Evolutionary conservation across 2,329 filamentous ascomycete species (phyloP).

Genomic region (Epichloe baconii): DNA sequence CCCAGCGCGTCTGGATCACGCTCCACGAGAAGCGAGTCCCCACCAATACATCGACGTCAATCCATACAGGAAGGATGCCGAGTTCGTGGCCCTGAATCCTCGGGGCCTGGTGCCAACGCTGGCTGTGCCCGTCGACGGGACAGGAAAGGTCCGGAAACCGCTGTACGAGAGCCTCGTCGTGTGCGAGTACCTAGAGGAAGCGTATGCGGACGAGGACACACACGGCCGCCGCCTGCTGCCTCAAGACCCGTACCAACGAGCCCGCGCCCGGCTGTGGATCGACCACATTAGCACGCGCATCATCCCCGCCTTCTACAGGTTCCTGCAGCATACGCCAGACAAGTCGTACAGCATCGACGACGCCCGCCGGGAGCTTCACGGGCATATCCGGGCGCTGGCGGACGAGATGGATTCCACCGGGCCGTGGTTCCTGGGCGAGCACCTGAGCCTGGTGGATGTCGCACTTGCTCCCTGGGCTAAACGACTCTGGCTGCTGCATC

Average conservation of each 20-base stretch:
- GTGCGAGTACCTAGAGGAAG: slow-evolving; percentile 65
- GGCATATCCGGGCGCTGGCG: slow-evolving; percentile 45
- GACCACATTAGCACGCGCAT: slow-evolving; percentile 57
- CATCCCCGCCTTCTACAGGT: slow-evolving; percentile 54
- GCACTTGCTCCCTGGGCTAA: slow-evolving; percentile 61
- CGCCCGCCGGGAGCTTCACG: slow-evolving; percentile 44
- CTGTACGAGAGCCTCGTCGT: slow-evolving; percentile 63
- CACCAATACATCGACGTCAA: slow-evolving; percentile 71
- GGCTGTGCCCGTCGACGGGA: slow-evolving; percentile 26
- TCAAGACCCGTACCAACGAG: slow-evolving; percentile 47
- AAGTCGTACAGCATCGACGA: slow-evolving; percentile 37
- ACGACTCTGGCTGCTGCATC: slow-evolving; percentile 59
- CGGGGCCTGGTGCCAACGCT: slow-evolving; percentile 65
- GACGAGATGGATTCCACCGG: slow-evolving; percentile 42
- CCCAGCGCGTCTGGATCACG: slow-evolving; percentile 61
- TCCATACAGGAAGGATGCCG: slow-evolving; percentile 59
- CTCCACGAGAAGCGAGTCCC: slow-evolving; percentile 58
- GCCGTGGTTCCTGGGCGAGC: slow-evolving; percentile 54
- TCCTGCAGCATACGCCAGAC: slow-evolving; percentile 40
- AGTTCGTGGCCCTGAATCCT: slow-evolving; percentile 59
- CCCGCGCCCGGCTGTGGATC: slow-evolving; percentile 57
- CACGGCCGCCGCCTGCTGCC: slow-evolving; percentile 42
- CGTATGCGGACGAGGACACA: slow-evolving; percentile 35
- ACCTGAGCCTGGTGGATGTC: slow-evolving; percentile 56
- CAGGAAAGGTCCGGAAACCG: slow-evolving; percentile 32